Conservation (phyloP, 306 rosid species). For the Mucuna pruriens region DNA sequence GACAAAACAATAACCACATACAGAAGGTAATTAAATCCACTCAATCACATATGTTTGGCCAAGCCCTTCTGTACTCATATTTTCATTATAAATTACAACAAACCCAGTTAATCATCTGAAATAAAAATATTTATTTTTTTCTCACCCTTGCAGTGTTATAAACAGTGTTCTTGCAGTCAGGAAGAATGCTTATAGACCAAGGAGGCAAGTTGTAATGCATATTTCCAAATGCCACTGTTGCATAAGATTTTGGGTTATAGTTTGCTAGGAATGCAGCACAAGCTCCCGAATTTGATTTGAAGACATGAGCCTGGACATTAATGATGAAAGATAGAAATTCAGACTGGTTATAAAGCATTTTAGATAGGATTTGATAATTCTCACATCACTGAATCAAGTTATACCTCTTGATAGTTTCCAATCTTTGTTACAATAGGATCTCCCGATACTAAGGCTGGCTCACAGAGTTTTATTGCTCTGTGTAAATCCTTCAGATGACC, state of each 20-base stretch:
- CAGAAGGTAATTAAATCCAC: background rate
- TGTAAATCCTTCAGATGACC: constrained; percentile 97
- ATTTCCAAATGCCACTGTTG: constrained; percentile 78
- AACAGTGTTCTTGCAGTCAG: constrained; percentile 89
- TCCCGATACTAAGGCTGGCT: constrained; percentile 89
- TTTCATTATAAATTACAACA: constrained; percentile 23
- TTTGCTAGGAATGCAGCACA: constrained; percentile 98
- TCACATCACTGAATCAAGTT: constrained; percentile 7
- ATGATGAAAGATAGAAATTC: constrained; percentile 18
- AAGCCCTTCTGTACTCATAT: background rate
- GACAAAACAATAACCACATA: background rate
- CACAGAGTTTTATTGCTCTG: constrained; percentile 90
- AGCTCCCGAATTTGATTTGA: constrained; percentile 78
- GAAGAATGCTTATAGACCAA: constrained; percentile 98
- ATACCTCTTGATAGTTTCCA: constrained; percentile 87
- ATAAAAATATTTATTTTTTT: background rate
- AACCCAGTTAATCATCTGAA: background rate
- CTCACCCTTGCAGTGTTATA: constrained; percentile 99
- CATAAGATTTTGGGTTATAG: constrained; percentile 71
- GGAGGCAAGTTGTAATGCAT: constrained; percentile 97
- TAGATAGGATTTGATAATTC: constrained; percentile 27
- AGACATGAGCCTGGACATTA: constrained; percentile 82
- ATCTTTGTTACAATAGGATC: constrained; percentile 71
- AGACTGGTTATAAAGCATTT: constrained; percentile 28
- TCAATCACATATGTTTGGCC: background rate